Base-by-base conservation (phyloP, 805 yeast species). In the Yamadazyma akitaensis region DNA sequence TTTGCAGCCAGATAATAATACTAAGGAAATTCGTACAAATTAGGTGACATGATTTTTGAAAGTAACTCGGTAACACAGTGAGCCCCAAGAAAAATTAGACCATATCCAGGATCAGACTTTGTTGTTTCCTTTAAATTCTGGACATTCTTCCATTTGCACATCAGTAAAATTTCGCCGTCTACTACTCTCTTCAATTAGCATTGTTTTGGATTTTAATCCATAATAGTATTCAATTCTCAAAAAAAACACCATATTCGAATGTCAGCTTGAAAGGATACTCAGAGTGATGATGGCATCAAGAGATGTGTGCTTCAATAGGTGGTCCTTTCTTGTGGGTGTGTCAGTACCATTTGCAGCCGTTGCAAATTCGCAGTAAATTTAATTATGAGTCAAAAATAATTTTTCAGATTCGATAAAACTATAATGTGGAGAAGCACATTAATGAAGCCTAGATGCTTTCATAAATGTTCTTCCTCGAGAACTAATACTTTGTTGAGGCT, bases 351-450 rank as follows among this genome's bases (percentile, higher is more conserved):
- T 38, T 38, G 41, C 41, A 38, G 33, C 41, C 32, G 19, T 11
- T 11, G 16, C 18, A 12, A 14, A 11, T 28, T 32, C 44, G 44
- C 44, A 42, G 33, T 35, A 39, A 42, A 41, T 25, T 40, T 41
- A 28, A 12, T 13, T 21, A 41, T 42, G 44, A 42, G 35, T 42
- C 44, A 42, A 42, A 41, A 18, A 6, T 16, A 31, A 40, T 30
- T 17, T 18, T 40, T 24, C 34, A 32, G 32, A 14, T 11, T n/a
- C 2, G 25, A 17, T 16, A 2, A 17, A 7, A 6, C 14, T 18
- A 8, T 37, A 25, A 43, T 43, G 46, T 43, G 46, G 46, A 43
- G 28, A 43, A 43, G 16, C 18, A 36, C 46, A 5, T 24, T 40
- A 24, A 10, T 17, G 30, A 31, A 16, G 18, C 10, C 26, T 7